Evolutionary conservation across 345 rosid genomes (phyloP), one percentile per base, ranked within the genome.

Genomic region (Eucalyptus sp.): DNA sequence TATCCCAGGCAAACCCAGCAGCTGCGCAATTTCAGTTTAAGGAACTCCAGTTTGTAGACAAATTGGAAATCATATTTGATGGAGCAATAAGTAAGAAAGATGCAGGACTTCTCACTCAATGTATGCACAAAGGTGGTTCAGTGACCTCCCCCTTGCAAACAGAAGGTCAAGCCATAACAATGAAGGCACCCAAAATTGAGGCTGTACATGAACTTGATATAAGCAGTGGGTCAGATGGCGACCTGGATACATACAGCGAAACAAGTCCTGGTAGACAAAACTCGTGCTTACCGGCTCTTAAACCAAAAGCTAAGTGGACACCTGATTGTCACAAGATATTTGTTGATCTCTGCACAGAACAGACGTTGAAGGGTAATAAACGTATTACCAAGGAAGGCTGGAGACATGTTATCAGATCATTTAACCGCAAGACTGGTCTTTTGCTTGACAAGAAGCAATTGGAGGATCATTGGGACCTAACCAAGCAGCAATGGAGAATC

Each of bases 401-500:
- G 95, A 91, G 83, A 86, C 46, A 76, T 68, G 92, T 93, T 71
- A 90, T 91, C 10, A 91, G 90, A 51, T 86, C 89, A 8, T 92
- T 94, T 81, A 91, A 91, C 44, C 9, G 27, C 84, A 91, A 89
- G 89, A 86, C 93, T 68, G 93, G 94, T 10, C 68, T 86, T 85
- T 86, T 24, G 12, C 92, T 89, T 64, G 90, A 90, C 3, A 92
- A 91, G 85, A 41, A 81, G 29, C 96, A 94, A 71, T 46, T 94
- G 8, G 92, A 90, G 88, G 91, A 93, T 88, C 94, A 92, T 43
- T 92, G 93, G 94, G 93, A 93, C 87, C 43, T 54, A 33, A 91
- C 91, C 8, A 93, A 93, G 89, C 93, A 91, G 86, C 91, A 89
- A 7, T 93, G 96, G 95, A 94, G 91, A 90, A 87, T 91, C 62